These are phyloP conservation scores for Helminthosporium solani DNA, from an alignment of 2,329 filamentous ascomycete species.

Conservation along the genomic window DNA sequence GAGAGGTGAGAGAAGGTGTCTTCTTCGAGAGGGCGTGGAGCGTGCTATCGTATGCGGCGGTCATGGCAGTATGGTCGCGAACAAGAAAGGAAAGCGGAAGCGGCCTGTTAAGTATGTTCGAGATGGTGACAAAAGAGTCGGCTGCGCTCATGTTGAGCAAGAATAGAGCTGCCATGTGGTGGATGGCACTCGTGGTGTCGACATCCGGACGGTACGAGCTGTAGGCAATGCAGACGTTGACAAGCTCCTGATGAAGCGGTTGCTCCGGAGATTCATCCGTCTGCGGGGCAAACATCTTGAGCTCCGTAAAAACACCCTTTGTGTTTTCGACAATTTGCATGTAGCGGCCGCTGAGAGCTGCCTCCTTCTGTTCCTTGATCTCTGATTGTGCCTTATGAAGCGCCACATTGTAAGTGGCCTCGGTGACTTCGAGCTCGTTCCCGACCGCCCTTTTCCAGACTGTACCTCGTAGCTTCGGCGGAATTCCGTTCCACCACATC, in stretches of 20 bases:
- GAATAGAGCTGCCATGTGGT: constrained; percentile 71
- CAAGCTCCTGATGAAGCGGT: constrained; percentile 66
- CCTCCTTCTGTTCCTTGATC: constrained; percentile 57
- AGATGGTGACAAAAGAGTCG: constrained; percentile 68
- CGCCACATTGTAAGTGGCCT: constrained; percentile 69
- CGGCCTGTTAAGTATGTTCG: constrained; percentile 75
- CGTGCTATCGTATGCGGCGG: constrained; percentile 68
- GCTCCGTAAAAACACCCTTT: constrained; percentile 66
- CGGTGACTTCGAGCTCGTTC: constrained; percentile 68
- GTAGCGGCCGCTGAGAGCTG: constrained; percentile 29
- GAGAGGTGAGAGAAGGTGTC: constrained; percentile 62
- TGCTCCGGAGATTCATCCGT: constrained; percentile 47
- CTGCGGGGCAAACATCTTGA: constrained; percentile 67
- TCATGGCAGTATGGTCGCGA: constrained; percentile 66
- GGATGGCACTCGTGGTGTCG: constrained; percentile 72
- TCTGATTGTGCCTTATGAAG: constrained; percentile 63
- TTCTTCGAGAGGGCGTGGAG: constrained; percentile 67
- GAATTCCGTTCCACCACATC: constrained; percentile 79
- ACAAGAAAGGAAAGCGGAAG: constrained; percentile 75
- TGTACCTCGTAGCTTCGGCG: constrained; percentile 65
- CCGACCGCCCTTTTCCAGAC: constrained; percentile 73
- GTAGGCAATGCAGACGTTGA: constrained; percentile 76
- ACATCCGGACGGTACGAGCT: constrained; percentile 81
- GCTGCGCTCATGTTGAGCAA: constrained; percentile 69
- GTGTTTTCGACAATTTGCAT: constrained; percentile 54